Evolutionary conservation across 2,329 filamentous ascomycete species (phyloP), one percentile per base, ranked within the genome.

Genomic region (Amauroascus niger): DNA sequence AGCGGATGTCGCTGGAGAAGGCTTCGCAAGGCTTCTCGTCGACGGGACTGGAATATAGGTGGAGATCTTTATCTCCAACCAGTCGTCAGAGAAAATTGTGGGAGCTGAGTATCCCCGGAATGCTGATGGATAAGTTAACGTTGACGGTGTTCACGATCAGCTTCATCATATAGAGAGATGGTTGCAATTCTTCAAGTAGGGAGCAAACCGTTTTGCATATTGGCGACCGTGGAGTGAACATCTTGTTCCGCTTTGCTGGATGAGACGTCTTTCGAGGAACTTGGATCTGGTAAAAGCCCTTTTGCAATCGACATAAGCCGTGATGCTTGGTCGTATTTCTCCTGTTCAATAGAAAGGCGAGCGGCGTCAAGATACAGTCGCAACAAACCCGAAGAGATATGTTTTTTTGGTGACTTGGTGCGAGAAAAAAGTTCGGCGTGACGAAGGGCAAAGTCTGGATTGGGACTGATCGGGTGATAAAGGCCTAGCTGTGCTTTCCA

Each of bases 401-500:
- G 26, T 13, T 61, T 53, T 28, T 55, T 55, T 59, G 57, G 63
- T 7, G 53, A 58, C 55, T 20, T 50, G 50, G 6, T 60, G 55
- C 22, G 64, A 59, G 16, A 65, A 39, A 4, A 30, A 13, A 28
- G 51, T 43, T 62, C 60, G 35, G 65, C 58, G 50, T 64, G 64
- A 11, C 60, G 47, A n/a, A 70, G 53, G 33, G 70, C 63, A 5
- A 63, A 65, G 6, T 54, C 52, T 2, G 66, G 57, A 37, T 67
- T 62, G 7, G 70, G 70, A 20, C 63, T 49, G 5, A 61, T 63
- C 1, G 71, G 71, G 55, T 73, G 69, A 40, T 69, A 69, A 44
- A 74, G 58, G 6, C 60, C 60, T 26, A 70, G 59, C 8, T 65
- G 61, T 16, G 64, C 61, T 4, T 56, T 57, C 49, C 67, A 57